Conservation (phyloP, 2,329 filamentous ascomycete genomes). For the Talaromyces islandicus region DNA sequence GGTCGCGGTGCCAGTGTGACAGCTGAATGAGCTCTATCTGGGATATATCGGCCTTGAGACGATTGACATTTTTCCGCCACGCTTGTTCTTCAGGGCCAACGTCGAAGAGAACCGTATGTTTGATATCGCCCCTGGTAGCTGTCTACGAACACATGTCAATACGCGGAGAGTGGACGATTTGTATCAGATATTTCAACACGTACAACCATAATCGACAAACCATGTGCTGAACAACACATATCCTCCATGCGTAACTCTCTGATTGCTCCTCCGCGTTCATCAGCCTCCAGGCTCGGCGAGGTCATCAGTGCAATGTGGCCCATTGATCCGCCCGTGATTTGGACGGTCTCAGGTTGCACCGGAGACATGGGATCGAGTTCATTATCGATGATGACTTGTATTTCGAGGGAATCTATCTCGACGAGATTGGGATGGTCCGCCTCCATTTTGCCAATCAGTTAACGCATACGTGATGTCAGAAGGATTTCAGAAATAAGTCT, state of each 20-base stretch:
- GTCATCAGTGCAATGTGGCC: conserved; percentile 36
- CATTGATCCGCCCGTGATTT: conserved; percentile 36
- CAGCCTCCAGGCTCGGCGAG: conserved; percentile 20
- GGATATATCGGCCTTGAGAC: conserved; percentile 38
- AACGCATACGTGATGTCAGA: background rate
- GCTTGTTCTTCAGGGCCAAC: conserved; percentile 47
- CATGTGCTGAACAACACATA: conserved; percentile 51
- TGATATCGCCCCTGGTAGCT: conserved; percentile 38
- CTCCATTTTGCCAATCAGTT: background rate
- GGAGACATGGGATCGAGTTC: conserved; percentile 50
- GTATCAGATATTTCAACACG: conserved; percentile 7
- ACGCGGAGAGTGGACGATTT: background rate
- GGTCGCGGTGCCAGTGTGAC: conserved; percentile 52
- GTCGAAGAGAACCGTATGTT: conserved; percentile 49
- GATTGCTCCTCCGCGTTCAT: conserved; percentile 35
- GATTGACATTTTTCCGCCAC: conserved; percentile 46
- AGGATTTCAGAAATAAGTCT: background rate
- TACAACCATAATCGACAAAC: conserved; percentile 48
- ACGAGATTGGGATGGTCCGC: conserved; percentile 16
- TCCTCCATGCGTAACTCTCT: conserved; percentile 46
- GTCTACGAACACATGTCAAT: conserved; percentile 29
- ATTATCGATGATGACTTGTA: conserved; percentile 49
- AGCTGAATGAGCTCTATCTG: conserved; percentile 45
- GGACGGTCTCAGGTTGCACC: conserved; percentile 38
- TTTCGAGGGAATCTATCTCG: conserved; percentile 44